A percentile compares a stretch with the other conserved stretches of the same genome.
phyloP scores from a whole-genome alignment of 176 grass and related monocot species.

The Calamus simplicifolius region DNA sequence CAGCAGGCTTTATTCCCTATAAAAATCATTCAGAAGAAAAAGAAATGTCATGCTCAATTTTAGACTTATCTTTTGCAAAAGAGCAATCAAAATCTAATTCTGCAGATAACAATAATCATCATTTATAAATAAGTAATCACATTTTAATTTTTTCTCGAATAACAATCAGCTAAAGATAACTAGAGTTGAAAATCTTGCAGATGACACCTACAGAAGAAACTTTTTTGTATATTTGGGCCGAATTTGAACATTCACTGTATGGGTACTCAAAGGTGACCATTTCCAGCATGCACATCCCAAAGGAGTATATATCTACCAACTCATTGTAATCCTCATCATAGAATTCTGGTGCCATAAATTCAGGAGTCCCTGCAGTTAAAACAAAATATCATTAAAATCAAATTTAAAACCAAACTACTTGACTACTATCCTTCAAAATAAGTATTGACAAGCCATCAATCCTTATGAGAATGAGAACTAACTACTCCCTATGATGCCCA shows the following conservation, averaged over 20 bases:
- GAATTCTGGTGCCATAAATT: slow-evolving; percentile 55
- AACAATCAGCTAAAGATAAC: no score
- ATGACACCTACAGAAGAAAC: slow-evolving; percentile 32
- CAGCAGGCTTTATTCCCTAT: slow-evolving; percentile 43
- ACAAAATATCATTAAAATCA: no score
- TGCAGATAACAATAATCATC: no score
- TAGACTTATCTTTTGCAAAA: background rate
- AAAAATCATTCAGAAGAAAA: slow-evolving; percentile 5
- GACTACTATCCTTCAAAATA: no score
- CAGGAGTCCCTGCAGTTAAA: slow-evolving; percentile 38
- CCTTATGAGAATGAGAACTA: no score
- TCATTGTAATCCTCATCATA: slow-evolving; percentile 42
- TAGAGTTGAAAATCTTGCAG: background rate
- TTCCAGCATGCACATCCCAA: slow-evolving; percentile 61
- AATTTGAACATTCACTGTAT: slow-evolving; percentile 38
- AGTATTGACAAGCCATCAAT: no score
- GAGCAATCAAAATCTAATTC: no score
- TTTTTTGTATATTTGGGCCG: slow-evolving; percentile 42
- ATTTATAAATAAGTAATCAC: no score
- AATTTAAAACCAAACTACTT: no score
- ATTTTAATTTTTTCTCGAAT: no score
- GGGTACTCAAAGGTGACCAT: slow-evolving; percentile 53
- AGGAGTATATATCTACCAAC: slow-evolving; percentile 54
- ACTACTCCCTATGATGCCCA: no score
- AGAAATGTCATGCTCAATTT: background rate